Base-by-base conservation (phyloP, 495 filamentous ascomycete species). In the Penicillium simplicissimum region DNA sequence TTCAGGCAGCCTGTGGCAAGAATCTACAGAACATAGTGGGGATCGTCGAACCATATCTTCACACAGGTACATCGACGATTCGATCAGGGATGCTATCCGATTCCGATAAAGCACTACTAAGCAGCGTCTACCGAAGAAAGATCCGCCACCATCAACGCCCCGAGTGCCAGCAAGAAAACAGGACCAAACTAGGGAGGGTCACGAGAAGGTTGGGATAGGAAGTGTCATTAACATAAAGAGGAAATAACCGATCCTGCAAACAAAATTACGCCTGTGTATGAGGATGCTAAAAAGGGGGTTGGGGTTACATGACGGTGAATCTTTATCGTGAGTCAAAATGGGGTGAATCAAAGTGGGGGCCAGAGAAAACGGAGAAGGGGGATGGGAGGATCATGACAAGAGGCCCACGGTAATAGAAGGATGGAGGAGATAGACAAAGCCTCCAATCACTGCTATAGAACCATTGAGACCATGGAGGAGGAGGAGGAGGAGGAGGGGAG, bases 271-370 rank as follows among this genome's bases (percentile, higher is more conserved):
- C 78, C 77, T 68, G 73, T 79, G 74, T 78, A 79, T 79, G 76
- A 77, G 69, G 67, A 78, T 78, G 74, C 75, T 76, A 74, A 64
- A 64, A 62, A 52, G 61, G 59, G 59, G 59, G 54, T 59, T 55
- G 76, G 75, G 76, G 72, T 75, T 84, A 84, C 82, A 84, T 81
- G 82, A 84, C 65, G 80, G 82, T 82, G 82, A 79, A 84, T 84
- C 82, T 82, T 77, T 81, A 79, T 77, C 79, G 71, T 78, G 73
- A 77, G 71, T 74, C 67, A 67, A 70, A 73, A 75, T 68, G 58
- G 49, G 47, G 28, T 6, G 45, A 51, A 38, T 57, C 55, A 66
- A 57, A 59, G 61, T 60, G 66, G 62, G 59, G 59, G 62, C 52
- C 45, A 59, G 55, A 64, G 38, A 35, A 35, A 47, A 28, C 13